phyloP scores from a whole-genome alignment of 108 stramenopile species.

The Cyclostephanos invisitatus region DNA sequence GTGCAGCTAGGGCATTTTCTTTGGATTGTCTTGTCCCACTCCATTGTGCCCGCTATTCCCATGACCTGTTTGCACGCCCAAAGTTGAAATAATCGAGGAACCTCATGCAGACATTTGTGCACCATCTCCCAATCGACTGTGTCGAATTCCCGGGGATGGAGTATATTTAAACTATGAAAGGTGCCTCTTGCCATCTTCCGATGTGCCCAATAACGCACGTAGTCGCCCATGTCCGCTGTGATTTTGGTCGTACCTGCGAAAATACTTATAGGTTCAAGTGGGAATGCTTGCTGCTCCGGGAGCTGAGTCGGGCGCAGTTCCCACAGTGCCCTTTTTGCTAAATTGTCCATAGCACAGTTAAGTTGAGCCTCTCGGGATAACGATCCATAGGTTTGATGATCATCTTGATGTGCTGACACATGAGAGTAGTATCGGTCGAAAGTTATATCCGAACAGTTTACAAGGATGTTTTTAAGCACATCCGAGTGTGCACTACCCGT shows the following conservation, averaged over 20 bases:
- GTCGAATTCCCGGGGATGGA: neutral
- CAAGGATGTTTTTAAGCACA: slow-evolving; percentile 18
- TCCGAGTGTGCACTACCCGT: slow-evolving; percentile 12
- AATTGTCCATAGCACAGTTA: slow-evolving; percentile 1
- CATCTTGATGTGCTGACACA: slow-evolving; percentile 32
- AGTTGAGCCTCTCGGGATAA: slow-evolving; percentile 9
- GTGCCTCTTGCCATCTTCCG: neutral
- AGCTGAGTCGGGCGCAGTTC: neutral
- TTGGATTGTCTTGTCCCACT: neutral
- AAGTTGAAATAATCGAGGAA: slow-evolving; percentile 5
- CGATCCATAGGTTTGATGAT: neutral
- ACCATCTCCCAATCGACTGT: slow-evolving; percentile 14
- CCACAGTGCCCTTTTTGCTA: slow-evolving; percentile 9
- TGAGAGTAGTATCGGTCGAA: slow-evolving; percentile 9
- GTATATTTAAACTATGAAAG: neutral
- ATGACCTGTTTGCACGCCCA: slow-evolving; percentile 20
- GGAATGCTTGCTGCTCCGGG: slow-evolving; percentile 12
- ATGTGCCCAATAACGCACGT: slow-evolving; percentile 5
- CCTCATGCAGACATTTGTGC: neutral
- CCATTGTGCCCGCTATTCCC: slow-evolving; percentile 13
- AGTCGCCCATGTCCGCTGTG: slow-evolving; percentile 11
- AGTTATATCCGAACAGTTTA: slow-evolving; percentile 8
- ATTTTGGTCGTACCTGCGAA: slow-evolving; percentile 14
- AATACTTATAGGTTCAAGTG: slow-evolving; percentile 17
- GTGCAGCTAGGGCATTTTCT: slow-evolving; percentile 11